phyloP scores from a whole-genome alignment of 768 basidiomycete species.

The Auricularia sp. region DNA sequence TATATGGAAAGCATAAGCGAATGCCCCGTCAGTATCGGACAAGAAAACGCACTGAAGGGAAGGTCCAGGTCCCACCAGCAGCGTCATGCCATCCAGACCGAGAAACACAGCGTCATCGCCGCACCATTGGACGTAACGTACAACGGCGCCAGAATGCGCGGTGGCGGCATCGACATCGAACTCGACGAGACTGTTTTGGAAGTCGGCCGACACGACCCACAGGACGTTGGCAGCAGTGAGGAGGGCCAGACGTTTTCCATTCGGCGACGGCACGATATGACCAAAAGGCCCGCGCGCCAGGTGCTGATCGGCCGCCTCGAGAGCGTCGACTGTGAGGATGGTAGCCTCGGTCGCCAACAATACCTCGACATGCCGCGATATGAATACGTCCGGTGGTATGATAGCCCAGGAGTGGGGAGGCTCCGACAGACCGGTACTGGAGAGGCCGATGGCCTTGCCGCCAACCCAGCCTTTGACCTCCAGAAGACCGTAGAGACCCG shows the following conservation, averaged over 20 bases:
- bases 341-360: slow-evolving; percentile 73
- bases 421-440: slow-evolving; percentile 59
- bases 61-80: slow-evolving; percentile 91
- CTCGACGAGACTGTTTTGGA: slow-evolving; percentile 80
- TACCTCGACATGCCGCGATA: slow-evolving; percentile 84
- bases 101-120: slow-evolving; percentile 90
- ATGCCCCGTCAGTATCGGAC: neutral
- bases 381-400: slow-evolving; percentile 81
- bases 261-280: slow-evolving; percentile 82
- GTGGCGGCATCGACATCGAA: slow-evolving; percentile 52
- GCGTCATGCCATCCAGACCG: slow-evolving; percentile 65
- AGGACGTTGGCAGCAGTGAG: slow-evolving; percentile 62
- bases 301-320: slow-evolving; percentile 83
- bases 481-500: slow-evolving; percentile 57
- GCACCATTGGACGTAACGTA: slow-evolving; percentile 84
- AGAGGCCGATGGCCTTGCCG: slow-evolving; percentile 57
- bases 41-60: slow-evolving; percentile 44
- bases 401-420: slow-evolving; percentile 80
- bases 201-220: slow-evolving; percentile 94
- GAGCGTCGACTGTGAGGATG: slow-evolving; percentile 76
- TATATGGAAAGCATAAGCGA: slow-evolving; percentile 23
- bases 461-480: slow-evolving; percentile 91
- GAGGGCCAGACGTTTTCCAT: slow-evolving; percentile 84
- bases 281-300: slow-evolving; percentile 83
- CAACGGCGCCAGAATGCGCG: slow-evolving; percentile 38